These are phyloP conservation scores for Euphorbia tirucalli DNA, from an alignment of 345 rosid genomes.

Conservation along the genomic window DNA sequence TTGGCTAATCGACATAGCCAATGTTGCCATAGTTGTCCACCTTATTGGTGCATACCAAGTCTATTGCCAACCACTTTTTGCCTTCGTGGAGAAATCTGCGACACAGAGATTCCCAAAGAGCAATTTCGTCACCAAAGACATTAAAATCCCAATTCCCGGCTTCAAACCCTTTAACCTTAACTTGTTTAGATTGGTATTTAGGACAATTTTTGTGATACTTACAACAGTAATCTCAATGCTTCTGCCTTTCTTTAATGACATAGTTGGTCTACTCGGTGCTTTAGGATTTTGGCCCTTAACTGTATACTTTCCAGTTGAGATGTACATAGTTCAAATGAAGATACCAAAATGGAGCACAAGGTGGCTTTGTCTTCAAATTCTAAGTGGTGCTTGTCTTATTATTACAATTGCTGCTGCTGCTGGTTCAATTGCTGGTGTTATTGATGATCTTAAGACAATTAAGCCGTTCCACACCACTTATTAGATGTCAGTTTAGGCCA, in stretches of 20 bases:
- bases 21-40: constrained; percentile 74
- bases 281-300: constrained; percentile 91
- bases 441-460: constrained; percentile 51
- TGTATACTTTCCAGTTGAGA: constrained; percentile 84
- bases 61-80: constrained; percentile 76
- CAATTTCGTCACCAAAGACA: constrained; percentile 53
- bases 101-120: constrained; percentile 49
- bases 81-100: constrained; percentile 67
- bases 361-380: constrained; percentile 70
- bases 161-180: constrained; percentile 46
- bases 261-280: constrained; percentile 82
- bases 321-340: constrained; percentile 73
- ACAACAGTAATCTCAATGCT: constrained; percentile 79
- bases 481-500: too few species aligned
- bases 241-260: constrained; percentile 77
- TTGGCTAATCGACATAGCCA: constrained; percentile 91
- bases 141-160: constrained; percentile 49
- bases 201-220: constrained; percentile 65
- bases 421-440: constrained; percentile 72
- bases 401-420: constrained; percentile 70
- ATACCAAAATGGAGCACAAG: constrained; percentile 70
- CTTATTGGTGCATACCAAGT: constrained; percentile 92
- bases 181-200: constrained; percentile 72
- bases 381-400: constrained; percentile 66
- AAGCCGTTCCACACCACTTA: constrained; percentile 60